These are phyloP conservation scores for Chaetomidium leptoderma DNA, from an alignment of 495 filamentous ascomycete species.

Conservation along the genomic window DNA sequence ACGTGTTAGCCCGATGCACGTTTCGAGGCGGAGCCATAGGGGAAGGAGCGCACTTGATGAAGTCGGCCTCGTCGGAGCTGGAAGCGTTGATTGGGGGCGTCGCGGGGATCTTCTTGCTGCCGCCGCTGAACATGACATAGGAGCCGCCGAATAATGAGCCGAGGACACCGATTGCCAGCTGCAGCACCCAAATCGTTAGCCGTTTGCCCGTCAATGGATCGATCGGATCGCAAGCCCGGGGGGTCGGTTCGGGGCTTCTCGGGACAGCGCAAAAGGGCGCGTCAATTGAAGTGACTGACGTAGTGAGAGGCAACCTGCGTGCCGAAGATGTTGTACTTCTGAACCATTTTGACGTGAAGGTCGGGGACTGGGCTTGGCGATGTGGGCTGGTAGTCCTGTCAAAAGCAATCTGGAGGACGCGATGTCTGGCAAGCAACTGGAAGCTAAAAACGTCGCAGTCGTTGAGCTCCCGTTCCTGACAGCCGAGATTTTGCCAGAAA, in stretches of 20 bases:
- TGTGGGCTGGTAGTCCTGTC: constrained; percentile 35
- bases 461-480: constrained; percentile 18
- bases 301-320: constrained; percentile 89
- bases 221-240: constrained; percentile 16
- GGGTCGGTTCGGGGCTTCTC: constrained; percentile 1
- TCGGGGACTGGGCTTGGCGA: constrained; percentile 36
- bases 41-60: constrained; percentile 77
- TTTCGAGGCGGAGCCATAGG: neutral
- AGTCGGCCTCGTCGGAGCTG: constrained; percentile 91
- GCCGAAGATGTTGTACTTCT: constrained; percentile 79
- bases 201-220: constrained; percentile 20
- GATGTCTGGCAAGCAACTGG: constrained; percentile 8
- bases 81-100: constrained; percentile 81
- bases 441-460: constrained; percentile 24
- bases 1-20: constrained; percentile 21
- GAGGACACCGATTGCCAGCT: constrained; percentile 88
- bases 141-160: constrained; percentile 57
- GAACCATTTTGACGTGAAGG: constrained; percentile 69
- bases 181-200: constrained; percentile 26
- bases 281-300: constrained; percentile 56
- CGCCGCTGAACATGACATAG: constrained; percentile 55
- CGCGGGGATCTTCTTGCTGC: constrained; percentile 50
- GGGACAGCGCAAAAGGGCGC: neutral
- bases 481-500: constrained; percentile 20
- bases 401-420: constrained; percentile 24